Percentiles rank a stretch among this genome's conserved stretches.
These are phyloP conservation scores for Glonium stellatum DNA, from an alignment of 495 filamentous ascomycete genomes.

Conservation along the genomic window DNA sequence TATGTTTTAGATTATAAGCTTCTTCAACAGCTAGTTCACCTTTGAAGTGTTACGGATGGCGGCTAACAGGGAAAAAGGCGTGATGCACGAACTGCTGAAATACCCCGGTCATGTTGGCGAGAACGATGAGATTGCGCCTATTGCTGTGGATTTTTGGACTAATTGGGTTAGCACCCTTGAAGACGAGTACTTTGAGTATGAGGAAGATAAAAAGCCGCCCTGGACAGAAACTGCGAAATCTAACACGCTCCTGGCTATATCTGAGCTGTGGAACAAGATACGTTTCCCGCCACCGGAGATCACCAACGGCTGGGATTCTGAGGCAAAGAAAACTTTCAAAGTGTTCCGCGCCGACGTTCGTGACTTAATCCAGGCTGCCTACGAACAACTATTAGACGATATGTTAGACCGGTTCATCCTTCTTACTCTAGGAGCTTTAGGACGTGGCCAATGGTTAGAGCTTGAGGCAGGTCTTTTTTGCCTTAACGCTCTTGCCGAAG, in stretches of 20 bases:
- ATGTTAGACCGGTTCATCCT: conserved; percentile 65
- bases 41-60: neutral
- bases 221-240: conserved; percentile 35
- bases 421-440: conserved; percentile 53
- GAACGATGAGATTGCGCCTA: conserved; percentile 70
- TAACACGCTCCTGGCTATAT: conserved; percentile 49
- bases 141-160: conserved; percentile 80
- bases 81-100: conserved; percentile 56
- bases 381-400: conserved; percentile 58
- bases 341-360: conserved; percentile 74
- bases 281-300: conserved; percentile 29
- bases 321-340: conserved; percentile 63
- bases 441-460: conserved; percentile 58
- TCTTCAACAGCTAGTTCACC: neutral
- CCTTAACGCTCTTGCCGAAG: conserved; percentile 64
- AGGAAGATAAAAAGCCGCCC: conserved; percentile 28
- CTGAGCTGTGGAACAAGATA: conserved; percentile 56
- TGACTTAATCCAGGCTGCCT: conserved; percentile 73
- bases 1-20: neutral
- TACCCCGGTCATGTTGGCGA: conserved; percentile 66
- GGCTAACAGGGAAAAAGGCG: conserved; percentile 5
- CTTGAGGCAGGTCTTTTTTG: conserved; percentile 79
- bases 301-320: conserved; percentile 55
- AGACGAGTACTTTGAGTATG: conserved; percentile 33
- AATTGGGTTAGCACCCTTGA: conserved; percentile 55